Evolutionary conservation across 495 filamentous ascomycete genomes (phyloP), one percentile per base, ranked within the genome.

Genomic region (Penicillium simplicissimum): DNA sequence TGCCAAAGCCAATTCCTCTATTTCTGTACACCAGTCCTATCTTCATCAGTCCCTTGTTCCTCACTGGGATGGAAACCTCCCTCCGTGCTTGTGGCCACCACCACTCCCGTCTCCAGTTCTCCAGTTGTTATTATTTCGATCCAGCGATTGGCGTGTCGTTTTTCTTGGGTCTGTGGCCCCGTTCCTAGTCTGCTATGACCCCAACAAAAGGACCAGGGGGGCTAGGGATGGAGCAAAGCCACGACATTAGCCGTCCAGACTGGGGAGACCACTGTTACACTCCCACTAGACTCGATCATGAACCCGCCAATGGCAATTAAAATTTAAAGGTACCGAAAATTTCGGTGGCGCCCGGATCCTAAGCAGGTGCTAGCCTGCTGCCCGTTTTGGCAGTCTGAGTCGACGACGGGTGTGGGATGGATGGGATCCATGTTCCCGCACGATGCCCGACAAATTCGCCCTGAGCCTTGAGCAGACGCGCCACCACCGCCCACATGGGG

Each of bases 201-300:
- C 28, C 28, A 31, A 31, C 43, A 47, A 1, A 21, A 25, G n/a
- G 43, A 47, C 43, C 43, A 23, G 9, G 43, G 10, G 9, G 23
- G 3, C 23, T 25, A 25, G 23, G 38, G n/a, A n/a, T n/a, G n/a
- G n/a, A n/a, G n/a, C n/a, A n/a, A 42, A n/a, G 38, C 15, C 38
- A 42, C 40, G 40, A 42, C 40, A 19, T 49, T 51, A 51, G 21
- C 11, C 47, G 47, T 31, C 31, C 47, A 33, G 56, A 55, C 40
- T n/a, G 35, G 47, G 60, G 66, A 21, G 53, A 57, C 37, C 38
- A 48, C 55, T 56, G 61, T 51, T 73, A 59, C 71, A 65, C 74
- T 77, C 74, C 74, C 71, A 76, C 70, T 77, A 77, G 74, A 61
- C 65, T 66, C 67, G 67, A 76, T 72, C 60, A 66, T 59, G 33